Evolutionary conservation across 495 filamentous ascomycete species (phyloP).

Genomic region (Penicillium malachiteum): DNA sequence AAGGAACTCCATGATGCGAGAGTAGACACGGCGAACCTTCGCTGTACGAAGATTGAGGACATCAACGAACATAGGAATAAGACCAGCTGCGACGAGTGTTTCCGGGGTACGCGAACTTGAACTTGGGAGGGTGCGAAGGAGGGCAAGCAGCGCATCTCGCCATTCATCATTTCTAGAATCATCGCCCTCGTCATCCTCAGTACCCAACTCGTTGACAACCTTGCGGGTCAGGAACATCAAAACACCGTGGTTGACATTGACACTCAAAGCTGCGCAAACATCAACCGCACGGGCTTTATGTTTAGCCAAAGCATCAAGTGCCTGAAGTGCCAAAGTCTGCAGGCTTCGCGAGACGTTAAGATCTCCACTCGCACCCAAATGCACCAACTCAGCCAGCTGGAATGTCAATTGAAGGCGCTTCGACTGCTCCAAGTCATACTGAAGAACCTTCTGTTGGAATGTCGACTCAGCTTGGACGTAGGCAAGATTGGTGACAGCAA

Average conservation of each 20-base stretch:
- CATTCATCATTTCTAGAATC: conserved; percentile 72
- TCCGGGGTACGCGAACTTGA: conserved; percentile 69
- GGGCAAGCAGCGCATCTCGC: conserved; percentile 81
- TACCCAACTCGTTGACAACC: conserved; percentile 74
- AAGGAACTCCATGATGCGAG: conserved; percentile 77
- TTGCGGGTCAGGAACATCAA: conserved; percentile 93
- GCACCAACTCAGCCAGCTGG: conserved; percentile 87
- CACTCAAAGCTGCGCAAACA: conserved; percentile 79
- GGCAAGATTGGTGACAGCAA: conserved; percentile 89
- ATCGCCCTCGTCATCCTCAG: conserved; percentile 55
- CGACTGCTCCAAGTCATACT: conserved; percentile 87
- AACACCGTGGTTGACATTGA: conserved; percentile 93
- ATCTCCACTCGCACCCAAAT: conserved; percentile 66
- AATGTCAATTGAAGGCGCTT: conserved; percentile 86
- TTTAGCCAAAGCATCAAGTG: conserved; percentile 77
- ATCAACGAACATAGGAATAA: conserved; percentile 87
- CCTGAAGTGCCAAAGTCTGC: conserved; percentile 78
- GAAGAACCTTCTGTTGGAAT: conserved; percentile 81
- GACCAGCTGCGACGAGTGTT: conserved; percentile 76
- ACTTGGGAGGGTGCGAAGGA: conserved; percentile 70
- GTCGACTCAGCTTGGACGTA: conserved; percentile 78
- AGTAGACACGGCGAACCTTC: conserved; percentile 78
- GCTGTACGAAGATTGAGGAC: conserved; percentile 79
- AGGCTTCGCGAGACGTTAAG: conserved; percentile 65
- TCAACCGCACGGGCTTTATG: conserved; percentile 75